These are phyloP conservation scores for Austroboletus sp. DNA, from an alignment of 1,284 basidiomycete species.

Conservation along the genomic window DNA sequence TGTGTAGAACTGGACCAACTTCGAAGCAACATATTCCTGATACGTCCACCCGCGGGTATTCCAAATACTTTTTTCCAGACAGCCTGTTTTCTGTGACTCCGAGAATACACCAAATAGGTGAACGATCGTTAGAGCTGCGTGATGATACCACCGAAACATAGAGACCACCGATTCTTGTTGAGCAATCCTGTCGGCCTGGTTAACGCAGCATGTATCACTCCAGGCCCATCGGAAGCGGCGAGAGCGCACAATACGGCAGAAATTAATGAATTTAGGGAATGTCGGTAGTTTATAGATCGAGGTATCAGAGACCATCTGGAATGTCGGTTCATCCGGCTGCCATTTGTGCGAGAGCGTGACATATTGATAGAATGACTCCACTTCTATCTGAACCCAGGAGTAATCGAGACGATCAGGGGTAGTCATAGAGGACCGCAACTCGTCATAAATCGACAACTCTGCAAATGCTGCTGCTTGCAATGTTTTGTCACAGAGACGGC, in stretches of 20 bases:
- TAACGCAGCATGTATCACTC: not conserved
- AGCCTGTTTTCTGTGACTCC: not conserved
- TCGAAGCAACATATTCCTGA: not conserved
- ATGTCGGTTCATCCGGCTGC: not conserved
- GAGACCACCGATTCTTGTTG: not conserved
- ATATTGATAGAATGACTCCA: slow-evolving; percentile 1
- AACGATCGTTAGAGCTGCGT: not conserved
- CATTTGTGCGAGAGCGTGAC: slow-evolving; percentile 7
- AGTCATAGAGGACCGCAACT: not conserved
- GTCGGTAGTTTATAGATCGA: not conserved
- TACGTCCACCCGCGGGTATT: slow-evolving; percentile 1
- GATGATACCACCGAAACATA: slow-evolving; percentile 1
- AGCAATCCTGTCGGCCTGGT: not conserved
- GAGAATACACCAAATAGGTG: not conserved
- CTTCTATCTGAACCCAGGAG: not conserved
- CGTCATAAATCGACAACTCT: not conserved
- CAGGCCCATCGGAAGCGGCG: not conserved
- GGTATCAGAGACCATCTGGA: not conserved
- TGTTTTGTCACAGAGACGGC: not conserved
- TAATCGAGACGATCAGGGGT: not conserved
- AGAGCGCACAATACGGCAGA: not conserved
- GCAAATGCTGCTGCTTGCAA: not conserved
- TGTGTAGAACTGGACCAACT: not conserved
- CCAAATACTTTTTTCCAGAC: not conserved
- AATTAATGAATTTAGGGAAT: slow-evolving; percentile 4